These are phyloP conservation scores for Zizania latifolia DNA, from an alignment of 176 grass and related monocot species.

Conservation along the genomic window DNA sequence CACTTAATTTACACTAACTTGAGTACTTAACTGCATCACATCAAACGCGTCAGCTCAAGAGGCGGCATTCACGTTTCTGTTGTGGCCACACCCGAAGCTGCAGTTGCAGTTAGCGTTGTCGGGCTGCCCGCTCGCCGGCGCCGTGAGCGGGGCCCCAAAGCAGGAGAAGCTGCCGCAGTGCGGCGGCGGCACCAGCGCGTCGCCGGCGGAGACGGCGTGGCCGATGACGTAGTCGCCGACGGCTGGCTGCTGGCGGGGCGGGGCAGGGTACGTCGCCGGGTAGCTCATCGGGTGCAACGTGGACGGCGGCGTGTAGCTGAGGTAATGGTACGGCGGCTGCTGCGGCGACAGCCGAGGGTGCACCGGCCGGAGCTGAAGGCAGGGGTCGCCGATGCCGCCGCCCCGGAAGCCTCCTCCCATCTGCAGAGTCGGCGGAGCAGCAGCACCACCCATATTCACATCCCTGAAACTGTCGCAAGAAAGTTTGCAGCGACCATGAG, in stretches of 20 bases:
- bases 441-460: constrained; percentile 33
- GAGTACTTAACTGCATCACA: background rate
- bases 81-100: constrained; percentile 43
- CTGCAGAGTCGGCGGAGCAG: constrained; percentile 30
- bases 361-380: constrained; percentile 44
- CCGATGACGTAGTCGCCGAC: constrained; percentile 69
- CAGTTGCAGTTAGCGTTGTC: constrained; percentile 49
- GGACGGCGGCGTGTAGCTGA: constrained; percentile 52
- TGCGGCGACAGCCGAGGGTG: constrained; percentile 46
- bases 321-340: constrained; percentile 39
- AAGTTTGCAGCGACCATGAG: background rate
- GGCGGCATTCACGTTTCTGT: constrained; percentile 34
- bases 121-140: constrained; percentile 13
- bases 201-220: constrained; percentile 45
- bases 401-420: constrained; percentile 39
- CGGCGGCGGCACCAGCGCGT: constrained; percentile 16
- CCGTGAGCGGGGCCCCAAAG: constrained; percentile 26
- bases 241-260: constrained; percentile 15
- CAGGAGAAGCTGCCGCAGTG: constrained; percentile 31
- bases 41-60: constrained; percentile 15
- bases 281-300: constrained; percentile 46
- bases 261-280: constrained; percentile 44
- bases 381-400: constrained; percentile 31
- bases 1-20: constrained; percentile 40
- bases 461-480: constrained; percentile 60